Base-by-base conservation (phyloP, 257 asterid genomes). In the Jacaranda mimosifolia region DNA sequence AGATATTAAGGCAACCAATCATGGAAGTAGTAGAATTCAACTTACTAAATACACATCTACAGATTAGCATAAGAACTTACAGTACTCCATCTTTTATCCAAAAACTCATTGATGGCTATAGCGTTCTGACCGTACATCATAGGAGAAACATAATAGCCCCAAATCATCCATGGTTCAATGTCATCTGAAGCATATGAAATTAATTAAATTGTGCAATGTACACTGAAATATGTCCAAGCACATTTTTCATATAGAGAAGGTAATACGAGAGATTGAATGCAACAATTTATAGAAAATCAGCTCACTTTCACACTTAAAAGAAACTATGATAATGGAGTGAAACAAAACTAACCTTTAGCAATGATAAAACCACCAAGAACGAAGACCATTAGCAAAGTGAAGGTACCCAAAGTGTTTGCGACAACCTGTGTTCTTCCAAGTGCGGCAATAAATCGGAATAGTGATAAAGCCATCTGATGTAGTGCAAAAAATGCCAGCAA, bases 381-480 rank as follows among this genome's bases (percentile, higher is more conserved):
- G 76, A 94, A 94, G 63, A 92, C 95, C 81, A 94, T n/a, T 13
- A 94, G 91, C 84, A 95, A 77, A n/a, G 91, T 66, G 85, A 95
- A 95, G 70, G 97, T 90, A n/a, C 93, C 97, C 46, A 89, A 83
- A 52, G 97, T 89, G 91, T 4, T 86, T 55, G 97, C 96, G 74
- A 92, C 95, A 67, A 92, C 97, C 85, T 82, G 91, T 18, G 93
- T 85, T 84, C 99, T 85, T 78, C 97, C 99, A 63, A 95, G 86
- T 51, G 92, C 96, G 12, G 89, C 97, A 55, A 92, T 84, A 70
- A 91, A 87, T 57, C 99, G 89, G 77, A 91, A 95, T 55, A 95
- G 91, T n/a, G 98, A 86, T 70, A 95, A 74, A 74, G 99, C 99
- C 96, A 91, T 91, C 86, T 91, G 97, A 86, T 95, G 98, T 81